Base-by-base conservation (phyloP, 2,329 filamentous ascomycete genomes). In the Epichloe gansuensis region DNA sequence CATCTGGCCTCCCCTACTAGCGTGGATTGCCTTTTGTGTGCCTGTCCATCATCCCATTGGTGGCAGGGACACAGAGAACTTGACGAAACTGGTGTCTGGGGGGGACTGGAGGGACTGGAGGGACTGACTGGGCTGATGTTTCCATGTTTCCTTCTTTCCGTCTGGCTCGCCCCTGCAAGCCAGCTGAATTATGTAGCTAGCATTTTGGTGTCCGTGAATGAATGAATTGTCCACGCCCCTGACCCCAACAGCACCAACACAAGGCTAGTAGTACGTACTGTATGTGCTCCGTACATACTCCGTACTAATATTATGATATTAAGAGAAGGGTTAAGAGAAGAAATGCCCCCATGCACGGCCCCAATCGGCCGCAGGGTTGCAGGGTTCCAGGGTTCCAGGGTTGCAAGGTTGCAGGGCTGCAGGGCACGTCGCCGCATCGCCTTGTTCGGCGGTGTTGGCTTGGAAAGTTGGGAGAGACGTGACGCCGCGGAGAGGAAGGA, bases 391-490 rank as follows among this genome's bases (percentile, higher is more conserved):
- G 27, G 27, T 31, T 9, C 2, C 27, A 31, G 8, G 27, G 27
- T 31, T 9, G 27, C 8, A 31, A 31, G 27, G 27, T 1, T 31
- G 27, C 8, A 31, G 27, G 8, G 27, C 23, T 25, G 23, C 45
- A 54, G 52, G 42, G 47, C 50, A 49, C 49, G 55, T 52, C 51
- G 56, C 55, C 52, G 54, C 53, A 54, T 56, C 49, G 47, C 43
- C 54, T 47, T 55, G 47, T 49, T 50, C 52, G 41, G 43, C 45
- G 23, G 35, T 38, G 40, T 52, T 51, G 50, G 50, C 25, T 27
- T 7, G 12, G 27, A 31, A 27, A 27, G 13, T n/a, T 39, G 13
- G 15, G 13, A 39, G 11, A 44, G 31, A 21, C 17, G 34, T 27
- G 23, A 39, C 15, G 17, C 47, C 38, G 21, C 21, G 17, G 17